phyloP scores from a whole-genome alignment of 139 green algal species.

The Coelastrella sp. region DNA sequence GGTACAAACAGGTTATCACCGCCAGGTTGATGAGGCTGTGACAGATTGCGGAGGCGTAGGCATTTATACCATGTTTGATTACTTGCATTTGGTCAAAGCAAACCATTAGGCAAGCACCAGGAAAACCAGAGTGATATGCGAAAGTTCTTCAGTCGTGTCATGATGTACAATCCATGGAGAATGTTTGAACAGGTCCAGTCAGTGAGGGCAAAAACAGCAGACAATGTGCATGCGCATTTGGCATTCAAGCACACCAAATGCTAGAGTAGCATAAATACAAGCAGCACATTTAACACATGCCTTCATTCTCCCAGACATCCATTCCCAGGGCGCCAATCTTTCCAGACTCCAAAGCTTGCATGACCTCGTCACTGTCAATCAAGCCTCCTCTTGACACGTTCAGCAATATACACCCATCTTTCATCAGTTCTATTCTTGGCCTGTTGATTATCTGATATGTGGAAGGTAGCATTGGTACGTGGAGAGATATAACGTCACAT shows the following conservation, averaged over 20 bases:
- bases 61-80: background rate
- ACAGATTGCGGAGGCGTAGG: background rate
- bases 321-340: constrained; percentile 70
- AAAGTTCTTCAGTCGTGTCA: no score
- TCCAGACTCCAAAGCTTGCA: constrained; percentile 69
- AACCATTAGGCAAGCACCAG: no score
- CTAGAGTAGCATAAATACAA: background rate
- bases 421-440: constrained; percentile 78
- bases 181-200: no score
- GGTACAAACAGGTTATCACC: constrained; percentile 6
- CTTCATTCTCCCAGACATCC: constrained; percentile 79
- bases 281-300: background rate
- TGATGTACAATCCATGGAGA: no score
- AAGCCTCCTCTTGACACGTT: constrained; percentile 82
- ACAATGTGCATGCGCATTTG: background rate
- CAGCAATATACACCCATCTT: constrained; percentile 76
- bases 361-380: constrained; percentile 78
- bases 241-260: background rate
- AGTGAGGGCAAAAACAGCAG: no score
- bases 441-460: constrained; percentile 85
- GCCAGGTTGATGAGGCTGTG: background rate
- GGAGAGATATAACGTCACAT: constrained; percentile 76
- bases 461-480: constrained; percentile 77
- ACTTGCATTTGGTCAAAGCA: no score
- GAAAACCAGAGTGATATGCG: no score